A percentile compares a stretch with the other conserved stretches of the same genome.
phyloP scores from a whole-genome alignment of 1,284 basidiomycete genomes.

The Amylostereum chailletii region DNA sequence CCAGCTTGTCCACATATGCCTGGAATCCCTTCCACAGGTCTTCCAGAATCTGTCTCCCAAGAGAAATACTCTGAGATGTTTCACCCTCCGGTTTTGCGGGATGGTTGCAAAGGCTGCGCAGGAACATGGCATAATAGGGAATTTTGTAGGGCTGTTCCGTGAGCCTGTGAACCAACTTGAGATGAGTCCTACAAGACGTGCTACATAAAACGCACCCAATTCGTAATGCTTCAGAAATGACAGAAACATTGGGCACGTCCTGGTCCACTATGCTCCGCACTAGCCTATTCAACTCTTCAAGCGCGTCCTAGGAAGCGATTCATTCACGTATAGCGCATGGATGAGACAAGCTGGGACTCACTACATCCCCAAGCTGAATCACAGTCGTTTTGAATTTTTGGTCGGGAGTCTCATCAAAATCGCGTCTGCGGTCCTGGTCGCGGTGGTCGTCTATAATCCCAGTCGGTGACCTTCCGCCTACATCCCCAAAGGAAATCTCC shows the following conservation, averaged over 20 bases:
- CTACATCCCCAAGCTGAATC: slow-evolving; percentile 77
- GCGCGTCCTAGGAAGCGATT: slow-evolving; percentile 43
- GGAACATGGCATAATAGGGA: slow-evolving; percentile 78
- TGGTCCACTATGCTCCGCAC: slow-evolving; percentile 58
- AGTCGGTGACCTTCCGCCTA: slow-evolving; percentile 3
- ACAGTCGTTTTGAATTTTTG: slow-evolving; percentile 63
- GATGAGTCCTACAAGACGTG: slow-evolving; percentile 1
- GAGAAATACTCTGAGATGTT: slow-evolving; percentile 30
- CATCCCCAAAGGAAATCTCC: slow-evolving; percentile 12
- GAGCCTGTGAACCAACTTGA: slow-evolving; percentile 34
- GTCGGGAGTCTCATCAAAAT: slow-evolving; percentile 61
- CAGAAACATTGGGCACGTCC: slow-evolving; percentile 45
- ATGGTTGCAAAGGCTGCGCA: slow-evolving; percentile 58
- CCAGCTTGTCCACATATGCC: slow-evolving; percentile 73
- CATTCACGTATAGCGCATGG: slow-evolving; percentile 9
- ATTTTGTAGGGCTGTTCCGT: slow-evolving; percentile 91
- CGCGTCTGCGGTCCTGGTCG: slow-evolving; percentile 54
- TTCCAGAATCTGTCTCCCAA: slow-evolving; percentile 75
- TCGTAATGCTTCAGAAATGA: slow-evolving; percentile 69
- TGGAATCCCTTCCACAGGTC: slow-evolving; percentile 88
- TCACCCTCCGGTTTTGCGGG: slow-evolving; percentile 26
- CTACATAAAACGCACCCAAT: slow-evolving; percentile 41
- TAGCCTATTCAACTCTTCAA: slow-evolving; percentile 60
- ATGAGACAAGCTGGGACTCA: slow-evolving; percentile 30
- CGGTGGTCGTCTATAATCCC: slow-evolving; percentile 39